Evolutionary conservation across 139 green algal genomes (phyloP).

Genomic region (Nannochloris sp.): DNA sequence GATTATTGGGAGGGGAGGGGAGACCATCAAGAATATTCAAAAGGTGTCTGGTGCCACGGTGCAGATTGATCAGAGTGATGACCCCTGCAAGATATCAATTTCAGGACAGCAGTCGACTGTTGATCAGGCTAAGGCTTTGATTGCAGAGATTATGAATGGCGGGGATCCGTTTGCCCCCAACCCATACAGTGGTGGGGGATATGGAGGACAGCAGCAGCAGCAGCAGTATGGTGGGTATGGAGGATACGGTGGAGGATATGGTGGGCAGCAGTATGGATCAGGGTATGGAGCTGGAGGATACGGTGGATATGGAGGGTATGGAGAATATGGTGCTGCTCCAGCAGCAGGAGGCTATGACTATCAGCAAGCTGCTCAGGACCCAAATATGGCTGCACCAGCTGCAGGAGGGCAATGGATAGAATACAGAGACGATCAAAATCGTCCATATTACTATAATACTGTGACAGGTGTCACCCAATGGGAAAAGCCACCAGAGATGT

Average conservation of each 20-base stretch:
- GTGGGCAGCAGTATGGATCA: not conserved
- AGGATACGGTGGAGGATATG: not conserved
- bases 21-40: slow-evolving; percentile 89
- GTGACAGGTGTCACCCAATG: slow-evolving; percentile 78
- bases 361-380: not conserved
- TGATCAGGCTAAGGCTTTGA: slow-evolving; percentile 30
- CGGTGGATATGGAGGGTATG: slow-evolving; percentile 16
- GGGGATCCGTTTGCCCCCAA: slow-evolving; percentile 22
- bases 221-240: slow-evolving; percentile 1
- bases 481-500: slow-evolving; percentile 76
- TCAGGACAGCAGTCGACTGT: slow-evolving; percentile 45
- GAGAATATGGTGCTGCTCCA: slow-evolving; percentile 10
- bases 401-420: slow-evolving; percentile 44
- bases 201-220: not conserved
- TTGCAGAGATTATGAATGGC: slow-evolving; percentile 25
- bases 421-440: slow-evolving; percentile 60
- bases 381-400: not conserved
- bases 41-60: slow-evolving; percentile 24
- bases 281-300: not conserved
- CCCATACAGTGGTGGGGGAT: not conserved
- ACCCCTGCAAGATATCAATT: slow-evolving; percentile 81
- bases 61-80: slow-evolving; percentile 34
- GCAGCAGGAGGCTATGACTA: slow-evolving; percentile 13
- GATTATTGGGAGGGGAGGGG: slow-evolving; percentile 87
- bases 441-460: slow-evolving; percentile 90